phyloP scores from a whole-genome alignment of 2,329 filamentous ascomycete genomes.

The Microsporum ferrugineum region DNA sequence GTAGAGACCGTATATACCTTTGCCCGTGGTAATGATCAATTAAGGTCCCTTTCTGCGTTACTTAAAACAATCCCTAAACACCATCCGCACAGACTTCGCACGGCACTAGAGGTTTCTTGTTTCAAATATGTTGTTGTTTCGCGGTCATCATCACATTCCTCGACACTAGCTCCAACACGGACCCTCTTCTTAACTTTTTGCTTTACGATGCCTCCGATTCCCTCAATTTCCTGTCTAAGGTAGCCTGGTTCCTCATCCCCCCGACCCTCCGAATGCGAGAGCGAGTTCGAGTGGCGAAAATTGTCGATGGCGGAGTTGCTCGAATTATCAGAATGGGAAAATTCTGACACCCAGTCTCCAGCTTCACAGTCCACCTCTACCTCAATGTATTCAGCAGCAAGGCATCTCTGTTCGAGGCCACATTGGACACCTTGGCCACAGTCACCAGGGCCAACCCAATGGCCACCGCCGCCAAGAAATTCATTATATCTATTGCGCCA shows the following conservation, averaged over 20 bases:
- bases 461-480: constrained; percentile 64
- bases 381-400: constrained; percentile 65
- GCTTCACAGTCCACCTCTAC: constrained; percentile 77
- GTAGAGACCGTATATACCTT: background rate
- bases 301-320: constrained; percentile 15
- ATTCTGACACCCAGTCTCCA: constrained; percentile 52
- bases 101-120: constrained; percentile 55
- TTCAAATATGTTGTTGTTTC: constrained; percentile 54
- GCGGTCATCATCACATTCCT: constrained; percentile 72
- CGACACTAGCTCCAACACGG: constrained; percentile 69
- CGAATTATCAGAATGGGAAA: constrained; percentile 20
- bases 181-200: constrained; percentile 77
- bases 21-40: background rate
- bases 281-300: constrained; percentile 13
- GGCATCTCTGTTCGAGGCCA: constrained; percentile 63
- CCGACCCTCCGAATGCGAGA: constrained; percentile 16
- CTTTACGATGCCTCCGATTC: constrained; percentile 78
- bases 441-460: constrained; percentile 79
- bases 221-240: constrained; percentile 76
- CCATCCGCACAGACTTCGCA: constrained; percentile 86
- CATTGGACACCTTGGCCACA: constrained; percentile 82
- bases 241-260: constrained; percentile 53
- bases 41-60: constrained; percentile 29
- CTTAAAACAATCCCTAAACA: constrained; percentile 65
- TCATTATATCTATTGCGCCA: constrained; percentile 76